Evolutionary conservation across 1,284 basidiomycete genomes (phyloP), one percentile per base, ranked within the genome.

Genomic region (Rhodotorula sp.): DNA sequence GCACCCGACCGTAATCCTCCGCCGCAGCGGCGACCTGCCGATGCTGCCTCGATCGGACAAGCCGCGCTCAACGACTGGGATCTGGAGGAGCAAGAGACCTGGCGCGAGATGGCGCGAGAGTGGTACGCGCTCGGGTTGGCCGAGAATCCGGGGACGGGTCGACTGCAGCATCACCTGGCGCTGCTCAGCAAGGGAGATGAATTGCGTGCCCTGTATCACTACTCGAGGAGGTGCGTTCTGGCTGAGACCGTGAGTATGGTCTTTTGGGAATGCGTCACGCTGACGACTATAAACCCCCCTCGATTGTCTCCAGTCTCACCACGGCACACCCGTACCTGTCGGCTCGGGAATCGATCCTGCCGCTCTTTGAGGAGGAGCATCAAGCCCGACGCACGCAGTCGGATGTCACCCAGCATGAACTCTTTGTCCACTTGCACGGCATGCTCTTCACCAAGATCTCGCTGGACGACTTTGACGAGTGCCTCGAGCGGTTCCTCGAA

Each of bases 381-480:
- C 84, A 88, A 61, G 84, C 86, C 16, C 89, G 76, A 16, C 79
- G 82, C 16, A 64, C 78, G 23, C 76, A 75, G n/a, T 75, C 93
- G 1, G 93, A 95, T 76, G 89, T 92, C 5, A 85, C 84, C 0
- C 87, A 88, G 0, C 83, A 89, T 5, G 93, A 95, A 59, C 86
- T 97, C 2, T 98, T 98, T 74, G 87, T 97, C 18, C 87, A 93
- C 50, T 83, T 98, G 2, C 95, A 98, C 75, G 95, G 95, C 38
- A 92, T 97, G 90, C 85, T 99, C 2, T 95, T 97, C 82, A 97
- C 95, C 16, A 90, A 90, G 74, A 91, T 97, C 73, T 87, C 95
- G 77, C 87, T 98, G 28, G 95, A 99, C 80, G 90, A 93, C 80
- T 98, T 98, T 79, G 83, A 86, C 55, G 84, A 88, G 1, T 89